A percentile compares a stretch with the other conserved stretches of the same genome.
These are phyloP conservation scores for Sporothrix inflata DNA, from an alignment of 2,329 filamentous ascomycete genomes.

Conservation along the genomic window DNA sequence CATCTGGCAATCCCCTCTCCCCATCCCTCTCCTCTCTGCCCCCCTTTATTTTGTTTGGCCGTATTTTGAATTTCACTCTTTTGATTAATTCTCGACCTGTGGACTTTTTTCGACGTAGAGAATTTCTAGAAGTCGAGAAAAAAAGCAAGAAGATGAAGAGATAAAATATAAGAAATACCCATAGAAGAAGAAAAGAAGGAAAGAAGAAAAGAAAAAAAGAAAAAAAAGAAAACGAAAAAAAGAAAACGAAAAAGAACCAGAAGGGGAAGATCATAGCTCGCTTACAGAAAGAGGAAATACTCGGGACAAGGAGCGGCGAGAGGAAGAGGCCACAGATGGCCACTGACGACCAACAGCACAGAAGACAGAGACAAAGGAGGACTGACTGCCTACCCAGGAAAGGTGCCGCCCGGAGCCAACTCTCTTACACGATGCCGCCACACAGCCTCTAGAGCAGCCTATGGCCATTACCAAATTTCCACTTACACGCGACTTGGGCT, in stretches of 20 bases:
- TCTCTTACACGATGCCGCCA: conserved; percentile 3
- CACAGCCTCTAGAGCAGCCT: not conserved
- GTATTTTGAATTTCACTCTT: not conserved
- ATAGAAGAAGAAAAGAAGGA: not conserved
- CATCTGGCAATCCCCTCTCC: not conserved
- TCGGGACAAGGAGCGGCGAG: not conserved
- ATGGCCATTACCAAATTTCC: not conserved
- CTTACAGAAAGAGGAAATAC: not conserved
- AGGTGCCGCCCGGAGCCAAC: not conserved
- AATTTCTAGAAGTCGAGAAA: not conserved
- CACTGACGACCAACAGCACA: not conserved
- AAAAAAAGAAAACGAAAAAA: not conserved
- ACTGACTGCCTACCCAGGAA: not conserved
- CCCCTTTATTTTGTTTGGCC: conserved; percentile 7
- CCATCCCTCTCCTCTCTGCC: not conserved
- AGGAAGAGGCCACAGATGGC: not conserved
- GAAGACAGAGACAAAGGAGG: not conserved
- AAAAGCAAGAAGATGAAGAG: not conserved
- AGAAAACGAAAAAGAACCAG: not conserved
- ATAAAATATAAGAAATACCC: not conserved
- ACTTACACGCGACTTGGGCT: conserved; percentile 11
- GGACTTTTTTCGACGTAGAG: not conserved
- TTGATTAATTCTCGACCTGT: conserved; percentile 17
- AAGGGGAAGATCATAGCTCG: not conserved
- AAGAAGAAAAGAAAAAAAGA: not conserved